Conservation (phyloP, 1,139 yeast genomes). For the Sugiyamaella xylanicola region DNA sequence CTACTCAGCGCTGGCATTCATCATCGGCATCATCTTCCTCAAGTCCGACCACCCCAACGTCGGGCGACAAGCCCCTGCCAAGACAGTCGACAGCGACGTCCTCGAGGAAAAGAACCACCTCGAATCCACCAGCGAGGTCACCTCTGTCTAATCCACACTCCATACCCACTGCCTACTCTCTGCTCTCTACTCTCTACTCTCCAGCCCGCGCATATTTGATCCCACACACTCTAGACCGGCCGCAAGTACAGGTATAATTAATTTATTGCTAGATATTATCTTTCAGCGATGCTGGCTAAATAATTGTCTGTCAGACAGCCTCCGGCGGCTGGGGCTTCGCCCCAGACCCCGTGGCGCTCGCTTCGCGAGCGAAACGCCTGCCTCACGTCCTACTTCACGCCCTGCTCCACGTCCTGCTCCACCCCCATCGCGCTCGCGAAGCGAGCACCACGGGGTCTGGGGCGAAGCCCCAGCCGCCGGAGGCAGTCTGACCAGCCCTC, state of each 20-base stretch:
- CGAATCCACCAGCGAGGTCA: not conserved
- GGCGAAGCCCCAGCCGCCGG: no score
- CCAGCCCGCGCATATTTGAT: not conserved
- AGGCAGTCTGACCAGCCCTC: no score
- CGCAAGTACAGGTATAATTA: not conserved
- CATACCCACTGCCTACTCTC: no score
- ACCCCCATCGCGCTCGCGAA: no score
- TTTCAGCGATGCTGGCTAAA: no score
- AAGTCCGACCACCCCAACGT: conserved; percentile 11
- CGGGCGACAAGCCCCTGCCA: not conserved
- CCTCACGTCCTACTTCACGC: no score
- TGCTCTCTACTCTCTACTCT: no score
- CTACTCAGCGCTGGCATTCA: conserved; percentile 23
- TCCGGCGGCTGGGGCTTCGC: not conserved
- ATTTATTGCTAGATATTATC: not conserved
- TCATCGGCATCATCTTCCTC: conserved; percentile 22
- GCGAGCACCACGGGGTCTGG: no score
- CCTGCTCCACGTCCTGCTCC: no score
- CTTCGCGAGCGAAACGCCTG: not conserved
- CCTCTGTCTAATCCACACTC: not conserved
- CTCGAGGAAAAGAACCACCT: not conserved
- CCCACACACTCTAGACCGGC: not conserved
- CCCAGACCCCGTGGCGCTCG: not conserved
- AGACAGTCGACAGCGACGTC: not conserved
- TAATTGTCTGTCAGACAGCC: no score